A percentile compares a stretch with the other conserved stretches of the same genome.
These are phyloP conservation scores for Penicillium mononematosum DNA, from an alignment of 495 filamentous ascomycete genomes.

Conservation along the genomic window DNA sequence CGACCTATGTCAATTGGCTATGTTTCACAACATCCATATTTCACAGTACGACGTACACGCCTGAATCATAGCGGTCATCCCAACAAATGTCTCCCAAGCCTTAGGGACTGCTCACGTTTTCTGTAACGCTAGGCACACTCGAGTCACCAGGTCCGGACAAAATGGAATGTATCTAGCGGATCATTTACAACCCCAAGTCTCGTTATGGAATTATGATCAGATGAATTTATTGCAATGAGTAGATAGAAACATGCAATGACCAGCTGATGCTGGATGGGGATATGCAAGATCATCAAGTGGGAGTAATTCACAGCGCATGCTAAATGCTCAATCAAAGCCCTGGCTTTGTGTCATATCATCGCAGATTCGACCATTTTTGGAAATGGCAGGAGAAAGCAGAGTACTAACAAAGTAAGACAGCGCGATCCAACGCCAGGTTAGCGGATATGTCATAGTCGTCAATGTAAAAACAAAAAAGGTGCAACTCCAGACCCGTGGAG, in stretches of 20 bases:
- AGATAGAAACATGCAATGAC: conserved; percentile 18
- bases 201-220: conserved; percentile 4
- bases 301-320: conserved; percentile 45
- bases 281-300: conserved; percentile 34
- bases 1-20: conserved; percentile 1
- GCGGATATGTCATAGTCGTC: conserved; percentile 35
- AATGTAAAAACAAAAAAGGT: conserved; percentile 20
- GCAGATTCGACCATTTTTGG: conserved; percentile 22
- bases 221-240: conserved; percentile 11
- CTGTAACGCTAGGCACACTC: not conserved
- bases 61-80: not conserved
- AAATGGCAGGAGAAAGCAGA: conserved; percentile 22
- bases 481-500: conserved; percentile 26
- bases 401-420: conserved; percentile 24
- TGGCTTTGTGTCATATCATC: conserved; percentile 30
- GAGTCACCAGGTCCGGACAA: not conserved
- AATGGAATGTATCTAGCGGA: not conserved
- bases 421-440: conserved; percentile 43
- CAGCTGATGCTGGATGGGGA: conserved; percentile 18
- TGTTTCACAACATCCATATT: conserved; percentile 2
- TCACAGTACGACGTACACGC: not conserved
- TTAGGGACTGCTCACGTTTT: not conserved
- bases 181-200: not conserved
- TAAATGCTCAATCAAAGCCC: conserved; percentile 44
- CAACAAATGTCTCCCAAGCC: not conserved